Evolutionary conservation across 2,329 filamentous ascomycete genomes (phyloP).

Genomic region (Thelonectria rubi): DNA sequence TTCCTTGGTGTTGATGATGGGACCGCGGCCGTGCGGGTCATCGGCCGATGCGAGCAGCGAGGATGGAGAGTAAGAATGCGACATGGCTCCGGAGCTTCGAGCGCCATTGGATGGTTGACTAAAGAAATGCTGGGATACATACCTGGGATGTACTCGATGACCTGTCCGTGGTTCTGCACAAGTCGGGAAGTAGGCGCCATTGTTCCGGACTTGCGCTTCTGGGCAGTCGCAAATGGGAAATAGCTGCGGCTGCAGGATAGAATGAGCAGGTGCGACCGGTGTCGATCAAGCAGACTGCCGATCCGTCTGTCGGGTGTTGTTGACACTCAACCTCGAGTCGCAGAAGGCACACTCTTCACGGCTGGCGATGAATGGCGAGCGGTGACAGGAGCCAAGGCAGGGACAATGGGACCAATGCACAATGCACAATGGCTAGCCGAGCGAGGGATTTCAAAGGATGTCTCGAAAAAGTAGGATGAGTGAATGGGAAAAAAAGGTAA

Average conservation of each 20-base stretch:
- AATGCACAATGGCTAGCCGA: conserved; percentile 25
- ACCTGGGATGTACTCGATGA: conserved; percentile 98
- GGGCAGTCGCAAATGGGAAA: conserved; percentile 1
- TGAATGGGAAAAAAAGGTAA: conserved; percentile 22
- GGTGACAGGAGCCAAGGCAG: conserved; percentile 32
- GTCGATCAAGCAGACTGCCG: background rate
- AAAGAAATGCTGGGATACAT: conserved; percentile 58
- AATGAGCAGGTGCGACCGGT: conserved; percentile 15
- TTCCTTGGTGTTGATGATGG: conserved; percentile 19
- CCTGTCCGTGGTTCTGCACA: conserved; percentile 77
- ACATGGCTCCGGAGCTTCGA: conserved; percentile 37
- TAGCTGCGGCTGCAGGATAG: conserved; percentile 12
- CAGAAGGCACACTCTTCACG: conserved; percentile 27
- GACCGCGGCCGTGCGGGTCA: conserved; percentile 15
- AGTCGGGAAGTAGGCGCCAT: conserved; percentile 63
- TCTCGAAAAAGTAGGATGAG: conserved; percentile 3
- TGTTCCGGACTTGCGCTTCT: conserved; percentile 43
- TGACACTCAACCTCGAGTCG: background rate
- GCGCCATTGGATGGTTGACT: conserved; percentile 20
- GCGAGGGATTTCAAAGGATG: background rate
- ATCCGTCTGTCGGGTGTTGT: no score
- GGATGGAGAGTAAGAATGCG: conserved; percentile 44
- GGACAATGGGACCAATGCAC: conserved; percentile 24
- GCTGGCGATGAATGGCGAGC: conserved; percentile 27
- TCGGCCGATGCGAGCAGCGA: conserved; percentile 15